Evolutionary conservation across 129 eudicot genomes (phyloP), one percentile per base, ranked within the genome.

Genomic region (Gnaphalium uliginosum): DNA sequence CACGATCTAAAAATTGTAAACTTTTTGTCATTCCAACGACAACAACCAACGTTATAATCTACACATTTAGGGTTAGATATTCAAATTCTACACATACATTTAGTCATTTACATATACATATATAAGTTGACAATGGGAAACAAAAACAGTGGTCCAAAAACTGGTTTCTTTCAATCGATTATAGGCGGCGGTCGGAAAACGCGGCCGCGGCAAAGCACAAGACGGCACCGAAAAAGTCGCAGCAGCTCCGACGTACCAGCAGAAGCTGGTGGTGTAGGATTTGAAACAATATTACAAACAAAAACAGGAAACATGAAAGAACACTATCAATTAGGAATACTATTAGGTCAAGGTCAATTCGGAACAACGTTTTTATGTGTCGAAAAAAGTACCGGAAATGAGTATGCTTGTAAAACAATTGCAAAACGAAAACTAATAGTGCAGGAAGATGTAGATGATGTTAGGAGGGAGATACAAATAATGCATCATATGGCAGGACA

Each of bases 401-500:
- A 89, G 68, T 85, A 68, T 43, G 98, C 98, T 0, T 92, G 96
- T 74, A 92, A 92, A 68, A 79, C 94, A 0, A 86, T 92, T 46
- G 94, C 96, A 0, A 92, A 92, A 74, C 75, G 98, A 72, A 86
- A 87, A 65, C 76, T 93, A 75, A 57, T 72, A 1, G 81, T 84
- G n/a, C 63, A 76, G 46, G 98, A 93, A 56, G 96, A 93, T 66
- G 87, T 90, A 60, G 98, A 93, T 81, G 94, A 90, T 85, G 96
- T 90, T 41, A 84, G 96, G 71, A 90, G 90, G 73, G 98, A 93
- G 76, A 88, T 93, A 76, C 96, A 88, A 82, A 90, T 93, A 60
- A 86, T 93, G 96, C 95, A 93, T 70, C 98, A 93, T 61, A 70
- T 93, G 75, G 85, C 90, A 2, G 95, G 98, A 1, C 89, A 93